phyloP scores from a whole-genome alignment of 192 early-diverging fungal species.

The Spinellus fusiger region DNA sequence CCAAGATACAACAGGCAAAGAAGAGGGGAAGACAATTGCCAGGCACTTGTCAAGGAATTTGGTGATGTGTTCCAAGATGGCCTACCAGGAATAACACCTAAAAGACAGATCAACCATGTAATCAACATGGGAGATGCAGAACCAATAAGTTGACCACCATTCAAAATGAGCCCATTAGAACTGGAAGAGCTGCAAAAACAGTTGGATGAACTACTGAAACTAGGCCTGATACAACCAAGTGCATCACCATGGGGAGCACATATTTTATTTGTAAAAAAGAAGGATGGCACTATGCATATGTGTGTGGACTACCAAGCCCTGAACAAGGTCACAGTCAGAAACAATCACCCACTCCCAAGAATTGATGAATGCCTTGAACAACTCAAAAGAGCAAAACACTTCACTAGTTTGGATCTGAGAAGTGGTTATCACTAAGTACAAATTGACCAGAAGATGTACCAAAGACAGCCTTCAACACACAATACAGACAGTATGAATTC shows the following conservation, averaged over 20 bases:
- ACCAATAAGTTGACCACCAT: background rate
- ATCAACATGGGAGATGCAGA: slow-evolving; percentile 1
- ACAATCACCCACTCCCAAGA: slow-evolving; percentile 44
- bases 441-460: slow-evolving; percentile 22
- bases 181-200: slow-evolving; percentile 27
- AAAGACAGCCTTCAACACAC: slow-evolving; percentile 32
- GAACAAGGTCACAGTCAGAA: slow-evolving; percentile 42
- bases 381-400: slow-evolving; percentile 22
- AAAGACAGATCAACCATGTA: slow-evolving; percentile 1
- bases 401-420: slow-evolving; percentile 40
- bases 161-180: slow-evolving; percentile 10
- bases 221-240: slow-evolving; percentile 29
- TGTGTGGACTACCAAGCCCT: slow-evolving; percentile 51
- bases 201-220: slow-evolving; percentile 9
- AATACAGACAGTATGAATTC: slow-evolving; percentile 16
- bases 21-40: background rate
- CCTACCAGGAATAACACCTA: background rate
- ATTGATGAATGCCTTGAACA: slow-evolving; percentile 42
- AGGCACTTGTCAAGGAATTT: background rate
- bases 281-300: slow-evolving; percentile 38
- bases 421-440: slow-evolving; percentile 41
- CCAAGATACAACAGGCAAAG: background rate
- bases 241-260: slow-evolving; percentile 33
- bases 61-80: background rate
- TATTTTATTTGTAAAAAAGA: slow-evolving; percentile 44